phyloP scores from a whole-genome alignment of 2,329 filamentous ascomycete species.

The Curvularia eragrostidis region DNA sequence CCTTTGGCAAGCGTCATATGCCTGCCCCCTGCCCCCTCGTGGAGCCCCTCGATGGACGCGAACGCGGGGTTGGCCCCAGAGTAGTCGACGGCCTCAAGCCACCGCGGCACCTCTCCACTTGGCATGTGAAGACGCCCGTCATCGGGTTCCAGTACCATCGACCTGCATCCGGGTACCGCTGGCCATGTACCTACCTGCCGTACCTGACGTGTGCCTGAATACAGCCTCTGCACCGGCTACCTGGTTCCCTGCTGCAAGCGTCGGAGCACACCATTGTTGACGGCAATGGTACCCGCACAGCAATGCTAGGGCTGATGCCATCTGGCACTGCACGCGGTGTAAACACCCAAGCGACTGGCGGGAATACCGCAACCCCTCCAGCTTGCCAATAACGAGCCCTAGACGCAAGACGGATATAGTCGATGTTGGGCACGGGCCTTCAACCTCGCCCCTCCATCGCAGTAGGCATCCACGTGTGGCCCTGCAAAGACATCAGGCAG shows the following conservation, averaged over 20 bases:
- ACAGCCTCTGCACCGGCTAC: neutral
- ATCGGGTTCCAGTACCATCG: neutral
- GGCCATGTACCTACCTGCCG: no score
- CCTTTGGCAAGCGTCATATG: neutral
- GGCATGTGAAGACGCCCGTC: slow-evolving; percentile 8
- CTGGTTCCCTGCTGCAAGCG: neutral
- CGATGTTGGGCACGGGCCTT: slow-evolving; percentile 7
- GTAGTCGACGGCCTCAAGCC: neutral
- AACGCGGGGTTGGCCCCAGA: slow-evolving; percentile 17
- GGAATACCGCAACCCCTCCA: neutral
- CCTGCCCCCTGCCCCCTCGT: slow-evolving; percentile 4
- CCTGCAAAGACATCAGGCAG: neutral
- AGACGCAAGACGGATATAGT: neutral
- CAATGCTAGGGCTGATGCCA: neutral
- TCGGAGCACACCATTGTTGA: neutral
- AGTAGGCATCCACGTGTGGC: slow-evolving; percentile 6
- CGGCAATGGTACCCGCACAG: neutral
- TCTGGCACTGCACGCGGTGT: neutral
- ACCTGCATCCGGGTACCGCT: neutral
- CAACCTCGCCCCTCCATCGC: neutral
- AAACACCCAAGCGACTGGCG: no score
- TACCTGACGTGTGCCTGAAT: neutral
- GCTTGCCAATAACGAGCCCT: neutral
- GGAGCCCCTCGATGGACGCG: slow-evolving; percentile 4
- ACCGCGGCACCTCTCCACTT: neutral